These are phyloP conservation scores for Fraxinus anomala DNA, from an alignment of 257 asterid species.

Conservation along the genomic window DNA sequence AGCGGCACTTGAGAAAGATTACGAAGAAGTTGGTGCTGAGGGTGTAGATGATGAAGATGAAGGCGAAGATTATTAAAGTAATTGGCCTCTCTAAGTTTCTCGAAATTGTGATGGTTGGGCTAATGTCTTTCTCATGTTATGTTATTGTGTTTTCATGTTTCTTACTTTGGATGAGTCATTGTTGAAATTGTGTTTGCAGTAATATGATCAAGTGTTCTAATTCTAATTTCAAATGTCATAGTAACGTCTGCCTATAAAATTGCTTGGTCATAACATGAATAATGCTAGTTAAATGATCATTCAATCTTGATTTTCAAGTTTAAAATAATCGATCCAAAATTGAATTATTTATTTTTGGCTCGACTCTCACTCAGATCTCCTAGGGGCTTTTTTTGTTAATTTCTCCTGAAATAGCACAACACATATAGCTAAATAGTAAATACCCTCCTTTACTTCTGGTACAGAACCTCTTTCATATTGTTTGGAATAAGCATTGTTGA, in stretches of 20 bases:
- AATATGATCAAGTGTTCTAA: slow-evolving; percentile 5
- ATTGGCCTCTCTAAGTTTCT: slow-evolving; percentile 9
- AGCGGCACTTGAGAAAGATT: slow-evolving; percentile 87
- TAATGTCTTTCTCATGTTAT: slow-evolving; percentile 11
- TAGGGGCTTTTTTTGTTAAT: background rate
- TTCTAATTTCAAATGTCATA: background rate
- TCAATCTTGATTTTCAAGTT: background rate
- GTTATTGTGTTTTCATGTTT: slow-evolving; percentile 18
- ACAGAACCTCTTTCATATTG: background rate
- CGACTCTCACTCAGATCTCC: background rate
- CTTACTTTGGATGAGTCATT: background rate
- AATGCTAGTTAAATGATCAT: background rate
- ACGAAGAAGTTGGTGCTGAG: slow-evolving; percentile 91
- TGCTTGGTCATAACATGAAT: background rate
- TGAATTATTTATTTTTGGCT: background rate
- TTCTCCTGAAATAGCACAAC: background rate
- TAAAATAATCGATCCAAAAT: background rate
- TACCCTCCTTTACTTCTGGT: background rate
- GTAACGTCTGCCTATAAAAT: background rate
- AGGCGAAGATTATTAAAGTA: slow-evolving; percentile 54
- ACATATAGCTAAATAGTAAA: background rate
- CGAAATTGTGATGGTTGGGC: slow-evolving; percentile 23
- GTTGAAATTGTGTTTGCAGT: slow-evolving; percentile 3
- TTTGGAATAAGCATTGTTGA: too few relatives aligned
- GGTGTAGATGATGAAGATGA: slow-evolving; percentile 74